phyloP scores from a whole-genome alignment of 2,329 filamentous ascomycete genomes.

The Diaporthe ilicicola region DNA sequence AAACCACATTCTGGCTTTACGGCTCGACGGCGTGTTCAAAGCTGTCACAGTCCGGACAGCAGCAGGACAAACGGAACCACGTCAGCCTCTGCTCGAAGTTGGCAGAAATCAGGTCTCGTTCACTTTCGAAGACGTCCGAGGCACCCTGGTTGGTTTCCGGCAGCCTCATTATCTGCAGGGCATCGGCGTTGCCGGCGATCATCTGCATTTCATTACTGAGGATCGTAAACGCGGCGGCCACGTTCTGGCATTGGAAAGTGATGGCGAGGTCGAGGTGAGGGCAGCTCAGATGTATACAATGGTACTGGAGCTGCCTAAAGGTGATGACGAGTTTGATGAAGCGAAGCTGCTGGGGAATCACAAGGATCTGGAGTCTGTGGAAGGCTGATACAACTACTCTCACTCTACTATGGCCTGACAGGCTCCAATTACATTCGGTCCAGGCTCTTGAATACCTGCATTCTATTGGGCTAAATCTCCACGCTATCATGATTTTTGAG shows the following conservation, averaged over 20 bases:
- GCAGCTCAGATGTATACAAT: conserved; percentile 41
- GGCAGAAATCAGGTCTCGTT: conserved; percentile 40
- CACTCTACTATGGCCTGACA: background rate
- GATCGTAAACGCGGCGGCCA: conserved; percentile 44
- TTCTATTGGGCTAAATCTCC: background rate
- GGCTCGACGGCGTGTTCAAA: conserved; percentile 42
- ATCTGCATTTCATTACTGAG: conserved; percentile 46
- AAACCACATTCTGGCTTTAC: conserved; percentile 42
- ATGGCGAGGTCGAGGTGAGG: conserved; percentile 41
- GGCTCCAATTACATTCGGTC: no score
- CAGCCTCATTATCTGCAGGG: conserved; percentile 44
- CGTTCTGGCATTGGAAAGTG: conserved; percentile 42
- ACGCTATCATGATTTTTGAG: background rate
- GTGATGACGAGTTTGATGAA: conserved; percentile 43
- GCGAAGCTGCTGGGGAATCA: conserved; percentile 40
- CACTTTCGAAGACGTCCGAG: conserved; percentile 38
- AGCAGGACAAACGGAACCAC: conserved; percentile 39
- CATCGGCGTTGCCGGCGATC: conserved; percentile 44
- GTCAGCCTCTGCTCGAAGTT: conserved; percentile 41
- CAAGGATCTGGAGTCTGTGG: conserved; percentile 41
- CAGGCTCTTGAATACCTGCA: background rate
- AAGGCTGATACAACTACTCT: conserved; percentile 36
- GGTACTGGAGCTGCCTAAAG: conserved; percentile 43
- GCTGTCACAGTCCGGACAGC: conserved; percentile 43
- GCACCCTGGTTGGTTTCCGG: conserved; percentile 44